Evolutionary conservation across 2,329 filamentous ascomycete species (phyloP), one percentile per base, ranked within the genome.

Genomic region (Didymellaceae sp.): DNA sequence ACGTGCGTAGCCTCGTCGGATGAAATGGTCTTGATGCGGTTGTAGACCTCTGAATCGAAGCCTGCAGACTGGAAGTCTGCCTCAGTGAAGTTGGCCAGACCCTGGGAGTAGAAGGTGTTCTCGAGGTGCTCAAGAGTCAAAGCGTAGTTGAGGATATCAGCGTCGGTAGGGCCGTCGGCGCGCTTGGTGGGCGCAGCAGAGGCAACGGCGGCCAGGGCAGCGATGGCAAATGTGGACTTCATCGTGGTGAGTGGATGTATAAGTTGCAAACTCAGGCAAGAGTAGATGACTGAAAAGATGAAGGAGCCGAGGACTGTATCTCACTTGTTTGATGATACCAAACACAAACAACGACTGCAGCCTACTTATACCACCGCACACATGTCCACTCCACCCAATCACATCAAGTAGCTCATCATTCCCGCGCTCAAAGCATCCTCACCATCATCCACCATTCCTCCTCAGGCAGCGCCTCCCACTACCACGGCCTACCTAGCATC

Each of bases 51-150:
- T 0, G 74, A 61, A 41, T 78, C 68, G 63, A 62, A 68, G 28
- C 63, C 61, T 5, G 66, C 65, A 10, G 57, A 41, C 28, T 40
- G 49, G 59, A 66, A 71, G 52, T 67, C 55, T 2, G 53, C 41
- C 16, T 56, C 34, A 14, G 61, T 78, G 75, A 82, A 88, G 61
- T 83, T 85, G 50, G 74, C 67, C 4, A 88, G 75, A 28, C 80
- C 85, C 39, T 86, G 66, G 28, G 75, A 73, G 73, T 89, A 89
- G 74, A 88, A 88, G 46, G 76, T 77, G 54, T 82, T 75, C 72
- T 89, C 86, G 10, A 77, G 67, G 59, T 77, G 73, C 64, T 78
- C 75, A 2, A 77, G 74, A 5, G 75, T 77, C 21, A 77, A 61
- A 5, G 75, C 75, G 51, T 77, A 78, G 65, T 76, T 74, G 57